phyloP scores from a whole-genome alignment of 2,329 filamentous ascomycete species.

The Emergomyces orientalis region DNA sequence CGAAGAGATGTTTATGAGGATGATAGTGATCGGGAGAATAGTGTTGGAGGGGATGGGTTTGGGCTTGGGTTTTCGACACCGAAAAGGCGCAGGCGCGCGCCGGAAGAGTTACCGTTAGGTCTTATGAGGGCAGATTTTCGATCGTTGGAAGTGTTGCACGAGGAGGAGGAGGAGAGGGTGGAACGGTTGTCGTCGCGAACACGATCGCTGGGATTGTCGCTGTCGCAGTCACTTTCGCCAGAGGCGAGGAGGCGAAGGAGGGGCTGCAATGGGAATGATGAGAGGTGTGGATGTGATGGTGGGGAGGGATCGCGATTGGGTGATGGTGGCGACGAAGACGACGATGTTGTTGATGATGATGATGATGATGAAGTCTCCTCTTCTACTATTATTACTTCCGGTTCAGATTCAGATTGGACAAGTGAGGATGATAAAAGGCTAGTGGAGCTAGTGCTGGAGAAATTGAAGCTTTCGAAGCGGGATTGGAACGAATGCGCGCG shows the following conservation, averaged over 20 bases:
- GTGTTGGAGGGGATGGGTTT: conserved; percentile 13
- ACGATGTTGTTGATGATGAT: no score
- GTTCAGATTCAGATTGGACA: conserved; percentile 25
- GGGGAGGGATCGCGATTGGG: neutral
- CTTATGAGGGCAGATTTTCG: conserved; percentile 37
- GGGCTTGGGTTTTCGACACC: conserved; percentile 32
- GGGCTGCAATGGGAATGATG: neutral
- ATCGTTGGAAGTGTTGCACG: conserved; percentile 23
- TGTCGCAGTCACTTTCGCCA: no score
- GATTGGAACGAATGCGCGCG: conserved; percentile 41
- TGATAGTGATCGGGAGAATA: conserved; percentile 15
- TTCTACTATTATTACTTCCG: no score
- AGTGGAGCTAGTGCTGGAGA: conserved; percentile 37
- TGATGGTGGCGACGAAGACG: neutral
- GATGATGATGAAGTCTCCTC: no score
- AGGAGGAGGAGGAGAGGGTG: neutral
- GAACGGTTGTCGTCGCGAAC: neutral
- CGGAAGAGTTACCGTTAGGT: conserved; percentile 38
- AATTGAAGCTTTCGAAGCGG: conserved; percentile 34
- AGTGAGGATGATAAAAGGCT: conserved; percentile 35
- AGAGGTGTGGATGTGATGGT: neutral
- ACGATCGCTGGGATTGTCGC: neutral
- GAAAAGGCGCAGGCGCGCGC: conserved; percentile 36
- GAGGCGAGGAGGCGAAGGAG: neutral
- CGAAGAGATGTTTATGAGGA: conserved; percentile 32